Base-by-base conservation (phyloP, 306 rosid genomes). In the Cucurbita pepo region DNA sequence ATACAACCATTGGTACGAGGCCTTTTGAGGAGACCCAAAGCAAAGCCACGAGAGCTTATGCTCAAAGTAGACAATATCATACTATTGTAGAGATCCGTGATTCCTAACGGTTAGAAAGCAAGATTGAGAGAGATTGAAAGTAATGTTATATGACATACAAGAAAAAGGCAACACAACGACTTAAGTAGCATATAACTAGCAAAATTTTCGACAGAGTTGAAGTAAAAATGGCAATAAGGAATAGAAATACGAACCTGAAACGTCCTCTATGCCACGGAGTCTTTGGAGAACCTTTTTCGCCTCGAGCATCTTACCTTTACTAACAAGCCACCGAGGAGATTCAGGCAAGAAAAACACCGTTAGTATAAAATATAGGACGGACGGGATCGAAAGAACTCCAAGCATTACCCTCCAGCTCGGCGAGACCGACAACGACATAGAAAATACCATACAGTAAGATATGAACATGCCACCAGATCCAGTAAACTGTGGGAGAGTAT, bases 271-370 rank as follows among this genome's bases (percentile, higher is more conserved):
- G 78, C 96, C 96, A 8, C 96, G 96, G 41, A 90, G 78, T 62
- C 78, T 75, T 76, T 82, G 90, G 70, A 90, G 94, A 75, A 90
- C 94, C 85, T 74, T 90, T 58, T 83, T 87, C 0, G 96, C 96
- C 81, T 90, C 87, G 1, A 81, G 54, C 96, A 90, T 90, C 86
- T 18, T 90, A 16, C 96, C 96, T 81, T 88, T 90, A 62, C 96
- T 90, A 62, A 88, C 96, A 34, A 90, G 84, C 96, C 96, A 90
- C 53, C 94, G 85, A 60, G 96, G 96, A 83, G 96, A 90, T 81
- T 88, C 94, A 1, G 96, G 94, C 88, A 90, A 88, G 94, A 75
- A 88, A 82, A 90, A 86, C 8, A 90, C 57, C 0, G 91, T 64
- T n/a, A 90, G 63, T 54, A 40, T 22, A 81, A 90, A 82, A 79